Evolutionary conservation across 2,329 filamentous ascomycete genomes (phyloP), one percentile per base, ranked within the genome.

Genomic region (Nemania diffusa): DNA sequence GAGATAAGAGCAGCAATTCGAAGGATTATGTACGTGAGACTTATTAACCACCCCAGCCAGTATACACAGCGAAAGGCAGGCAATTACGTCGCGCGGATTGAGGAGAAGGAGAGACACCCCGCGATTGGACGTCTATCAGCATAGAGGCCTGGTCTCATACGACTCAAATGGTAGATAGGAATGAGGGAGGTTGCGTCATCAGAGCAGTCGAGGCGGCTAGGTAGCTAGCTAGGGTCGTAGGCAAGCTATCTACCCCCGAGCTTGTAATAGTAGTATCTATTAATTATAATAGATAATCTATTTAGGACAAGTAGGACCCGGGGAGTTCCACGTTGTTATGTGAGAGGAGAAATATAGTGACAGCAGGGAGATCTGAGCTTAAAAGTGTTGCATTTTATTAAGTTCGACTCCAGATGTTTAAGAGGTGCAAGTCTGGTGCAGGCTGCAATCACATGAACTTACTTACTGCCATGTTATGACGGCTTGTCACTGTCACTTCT

Each of bases 141-240:
- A 34, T 37, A 46, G 51, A 44, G 26, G 40, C 27, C 24, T 26
- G 29, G 29, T 26, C 32, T 37, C 52, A 37, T 37, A 40, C 9
- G 32, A 40, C 20, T 37, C n/a, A 20, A 27, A 32, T 27, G 57
- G 62, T 24, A 48, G 24, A 40, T n/a, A 29, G n/a, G n/a, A 48
- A 40, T 57, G 51, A 40, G 20, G 20, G 55, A 64, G 44, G 65
- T 70, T 70, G 68, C 68, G 68, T 70, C 68, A 70, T 70, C 68
- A 68, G 62, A 53, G 46, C 24, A 32, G 42, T 34, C 48, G 48
- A 55, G 57, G 27, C 55, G 34, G 29, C 27, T 24, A 52, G 34
- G 40, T 37, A 37, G 27, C 61, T 24, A 24, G 29, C 29, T 51
- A 13, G 42, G 29, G 52, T 51, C 17, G 20, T 15, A 44, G 42